Conservation (phyloP, 495 filamentous ascomycete genomes). For the Talaromyces nanjingensis region DNA sequence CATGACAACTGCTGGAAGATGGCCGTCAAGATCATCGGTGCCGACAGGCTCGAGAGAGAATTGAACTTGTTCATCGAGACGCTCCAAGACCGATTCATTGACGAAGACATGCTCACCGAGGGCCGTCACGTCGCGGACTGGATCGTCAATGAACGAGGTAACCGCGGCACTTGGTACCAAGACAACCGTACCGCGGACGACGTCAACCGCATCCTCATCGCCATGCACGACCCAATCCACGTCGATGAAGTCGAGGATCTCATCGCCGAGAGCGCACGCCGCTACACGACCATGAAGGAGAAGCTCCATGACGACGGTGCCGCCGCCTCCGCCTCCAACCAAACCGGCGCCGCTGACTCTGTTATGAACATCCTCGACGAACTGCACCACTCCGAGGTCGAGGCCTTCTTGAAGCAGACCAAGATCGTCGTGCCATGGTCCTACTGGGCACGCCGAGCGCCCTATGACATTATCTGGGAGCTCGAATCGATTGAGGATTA, state of each 20-base stretch:
- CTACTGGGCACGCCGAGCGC: neutral
- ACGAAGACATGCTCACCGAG: neutral
- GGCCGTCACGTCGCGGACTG: neutral
- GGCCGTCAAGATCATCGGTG: neutral
- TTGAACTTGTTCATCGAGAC: neutral
- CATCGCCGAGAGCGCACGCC: conserved; percentile 1
- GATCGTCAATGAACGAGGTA: conserved; percentile 1
- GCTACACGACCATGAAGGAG: neutral
- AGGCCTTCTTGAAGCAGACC: neutral
- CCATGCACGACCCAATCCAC: neutral
- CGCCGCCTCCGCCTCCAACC: neutral
- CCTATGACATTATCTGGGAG: conserved; percentile 3
- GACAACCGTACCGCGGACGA: neutral
- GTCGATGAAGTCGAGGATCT: conserved; percentile 4
- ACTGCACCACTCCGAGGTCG: neutral
- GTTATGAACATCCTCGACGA: neutral
- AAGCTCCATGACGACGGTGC: neutral
- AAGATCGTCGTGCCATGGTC: conserved; percentile 4
- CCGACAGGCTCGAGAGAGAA: neutral
- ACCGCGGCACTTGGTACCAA: neutral
- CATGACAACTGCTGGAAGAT: conserved; percentile 7
- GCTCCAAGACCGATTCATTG: neutral
- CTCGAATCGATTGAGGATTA: neutral
- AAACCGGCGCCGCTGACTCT: neutral
- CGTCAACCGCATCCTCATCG: neutral